Conservation (phyloP, 805 yeast species). For the Cephaloascus albidus region DNA sequence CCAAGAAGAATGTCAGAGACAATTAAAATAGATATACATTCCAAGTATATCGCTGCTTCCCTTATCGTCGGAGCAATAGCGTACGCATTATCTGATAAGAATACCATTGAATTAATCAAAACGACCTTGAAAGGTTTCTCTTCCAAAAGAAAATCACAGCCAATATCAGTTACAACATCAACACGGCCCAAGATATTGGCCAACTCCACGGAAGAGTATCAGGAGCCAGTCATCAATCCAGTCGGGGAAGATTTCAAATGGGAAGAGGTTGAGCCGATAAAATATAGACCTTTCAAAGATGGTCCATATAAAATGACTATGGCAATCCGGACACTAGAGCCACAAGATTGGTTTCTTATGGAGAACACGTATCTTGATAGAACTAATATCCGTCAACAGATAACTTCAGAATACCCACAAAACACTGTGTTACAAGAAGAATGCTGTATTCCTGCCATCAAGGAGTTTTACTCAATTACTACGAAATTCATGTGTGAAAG, state of each 20-base stretch:
- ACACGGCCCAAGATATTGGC: not conserved
- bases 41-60: no score
- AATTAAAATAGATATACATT: no score
- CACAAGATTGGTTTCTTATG: slow-evolving; percentile 49
- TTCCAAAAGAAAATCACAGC: not conserved
- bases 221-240: slow-evolving; percentile 10
- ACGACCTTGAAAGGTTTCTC: no score
- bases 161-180: not conserved
- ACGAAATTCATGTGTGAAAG: slow-evolving; percentile 28
- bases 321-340: slow-evolving; percentile 41
- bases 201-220: not conserved
- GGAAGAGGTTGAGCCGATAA: slow-evolving; percentile 29
- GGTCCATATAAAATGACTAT: slow-evolving; percentile 54
- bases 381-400: slow-evolving; percentile 28
- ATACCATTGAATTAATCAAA: no score
- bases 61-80: no score
- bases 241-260: slow-evolving; percentile 31
- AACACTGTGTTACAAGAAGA: slow-evolving; percentile 22
- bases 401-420: slow-evolving; percentile 16
- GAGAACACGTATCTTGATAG: slow-evolving; percentile 49
- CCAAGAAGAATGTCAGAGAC: no score
- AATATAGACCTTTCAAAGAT: slow-evolving; percentile 51
- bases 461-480: slow-evolving; percentile 39
- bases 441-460: slow-evolving; percentile 22
- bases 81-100: no score